Evolutionary conservation across 2,329 filamentous ascomycete genomes (phyloP), one percentile per base, ranked within the genome.

Genomic region (Nothophaeocryptopus gaeumannii): DNA sequence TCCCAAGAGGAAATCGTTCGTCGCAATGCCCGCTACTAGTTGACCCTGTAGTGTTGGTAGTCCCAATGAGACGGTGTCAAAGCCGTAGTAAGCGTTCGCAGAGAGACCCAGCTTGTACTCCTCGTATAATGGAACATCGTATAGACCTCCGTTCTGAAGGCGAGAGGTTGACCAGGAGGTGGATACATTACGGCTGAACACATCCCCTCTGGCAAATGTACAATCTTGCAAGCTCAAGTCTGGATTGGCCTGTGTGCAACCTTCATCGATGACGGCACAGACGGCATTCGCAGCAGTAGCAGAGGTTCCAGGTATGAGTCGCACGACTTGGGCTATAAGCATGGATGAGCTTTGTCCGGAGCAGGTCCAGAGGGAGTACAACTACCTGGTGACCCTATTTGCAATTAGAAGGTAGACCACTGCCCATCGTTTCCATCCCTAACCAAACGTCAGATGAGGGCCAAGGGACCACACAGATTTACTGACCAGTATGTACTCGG

Each of bases 71-170:
- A 72, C 48, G n/a, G 53, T 64, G 49, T 72, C 70, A 45, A 61
- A 64, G 29, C 70, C 70, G 57, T 70, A 71, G 42, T 69, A 61
- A 2, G 63, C 68, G 44, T 58, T 56, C 0, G 58, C 65, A 10
- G 38, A 35, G 10, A 59, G 45, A 13, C 55, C 60, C 29, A 63
- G 55, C 13, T 48, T 40, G 12, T 20, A 45, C 44, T 64, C 62
- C 26, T 61, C 59, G 34, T 42, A 58, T 1, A 55, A 53, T 10
- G 42, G 47, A 5, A 63, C 47, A 29, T 54, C 37, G 34, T 58
- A 60, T 13, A 64, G 41, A 35, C 68, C 71, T n/a, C 65, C 67
- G 9, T 69, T 68, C 7, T 47, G 62, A 61, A 42, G 65, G 62
- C 57, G 64, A 54, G 47, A 58, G 54, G 52, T 67, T 51, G 50